These are phyloP conservation scores for Pezicula rhizophila DNA, from an alignment of 2,329 filamentous ascomycete genomes.

Conservation along the genomic window DNA sequence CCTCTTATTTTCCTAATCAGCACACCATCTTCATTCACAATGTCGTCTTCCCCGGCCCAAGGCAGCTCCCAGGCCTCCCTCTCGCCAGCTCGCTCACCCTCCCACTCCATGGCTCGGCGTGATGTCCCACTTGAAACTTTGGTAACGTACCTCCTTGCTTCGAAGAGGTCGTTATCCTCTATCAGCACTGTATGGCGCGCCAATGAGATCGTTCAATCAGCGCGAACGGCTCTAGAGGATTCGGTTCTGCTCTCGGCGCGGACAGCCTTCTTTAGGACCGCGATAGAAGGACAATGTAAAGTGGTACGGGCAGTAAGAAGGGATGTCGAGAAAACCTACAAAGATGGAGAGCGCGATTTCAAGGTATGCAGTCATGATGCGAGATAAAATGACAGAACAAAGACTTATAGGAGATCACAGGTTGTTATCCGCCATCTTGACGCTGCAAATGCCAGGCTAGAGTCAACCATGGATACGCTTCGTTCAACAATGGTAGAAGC, in stretches of 20 bases:
- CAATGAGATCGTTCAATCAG: slow-evolving; percentile 75
- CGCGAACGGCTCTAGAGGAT: slow-evolving; percentile 71
- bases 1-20: not conserved
- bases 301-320: slow-evolving; percentile 46
- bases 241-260: slow-evolving; percentile 67
- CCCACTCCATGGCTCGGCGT: slow-evolving; percentile 12
- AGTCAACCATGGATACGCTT: slow-evolving; percentile 60
- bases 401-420: slow-evolving; percentile 19
- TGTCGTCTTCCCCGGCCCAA: slow-evolving; percentile 14
- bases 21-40: not conserved
- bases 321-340: slow-evolving; percentile 49
- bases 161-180: slow-evolving; percentile 81
- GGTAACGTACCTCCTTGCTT: slow-evolving; percentile 76
- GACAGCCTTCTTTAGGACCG: slow-evolving; percentile 59
- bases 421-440: slow-evolving; percentile 60
- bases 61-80: slow-evolving; percentile 21
- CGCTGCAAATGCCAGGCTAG: slow-evolving; percentile 56
- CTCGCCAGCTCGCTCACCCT: slow-evolving; percentile 17
- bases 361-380: slow-evolving; percentile 21
- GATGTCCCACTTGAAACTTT: slow-evolving; percentile 62
- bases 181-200: slow-evolving; percentile 79
- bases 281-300: slow-evolving; percentile 50
- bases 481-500: slow-evolving; percentile 58
- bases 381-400: not conserved
- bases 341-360: slow-evolving; percentile 54